These are phyloP conservation scores for Camellia granthamiana DNA, from an alignment of 148 eudicot species.

Conservation along the genomic window DNA sequence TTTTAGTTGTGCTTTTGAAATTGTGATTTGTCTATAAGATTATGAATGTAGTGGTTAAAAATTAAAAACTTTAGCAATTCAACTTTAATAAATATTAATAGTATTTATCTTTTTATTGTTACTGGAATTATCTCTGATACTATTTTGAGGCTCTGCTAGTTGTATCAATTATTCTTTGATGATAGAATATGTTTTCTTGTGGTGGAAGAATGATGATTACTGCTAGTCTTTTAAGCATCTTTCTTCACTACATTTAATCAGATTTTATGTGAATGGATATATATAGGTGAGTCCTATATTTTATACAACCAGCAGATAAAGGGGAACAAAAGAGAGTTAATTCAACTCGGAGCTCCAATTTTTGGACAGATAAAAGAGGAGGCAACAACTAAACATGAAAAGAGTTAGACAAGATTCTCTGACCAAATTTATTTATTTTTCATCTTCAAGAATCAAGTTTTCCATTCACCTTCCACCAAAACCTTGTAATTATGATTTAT, in stretches of 20 bases:
- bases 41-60: not conserved
- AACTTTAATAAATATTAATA: not conserved
- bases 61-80: not conserved
- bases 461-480: not conserved
- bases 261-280: constrained; percentile 4
- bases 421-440: not conserved
- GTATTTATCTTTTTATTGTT: not conserved
- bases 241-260: constrained; percentile 6
- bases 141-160: not conserved
- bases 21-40: not conserved
- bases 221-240: not conserved
- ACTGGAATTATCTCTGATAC: not conserved
- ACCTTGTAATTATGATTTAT: constrained; percentile 3
- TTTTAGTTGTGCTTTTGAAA: not conserved
- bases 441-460: not conserved
- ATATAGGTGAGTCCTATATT: constrained; percentile 79
- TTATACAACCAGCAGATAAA: constrained; percentile 76
- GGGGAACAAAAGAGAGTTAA: constrained; percentile 85
- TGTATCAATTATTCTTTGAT: not conserved
- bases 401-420: constrained; percentile 40
- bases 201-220: not conserved
- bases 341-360: constrained; percentile 87
- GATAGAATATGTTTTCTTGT: not conserved
- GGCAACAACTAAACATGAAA: constrained; percentile 37
- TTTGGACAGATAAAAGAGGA: constrained; percentile 73